These are phyloP conservation scores for Microstegium vimineum DNA, from an alignment of 176 grass and related monocot species.

Conservation along the genomic window DNA sequence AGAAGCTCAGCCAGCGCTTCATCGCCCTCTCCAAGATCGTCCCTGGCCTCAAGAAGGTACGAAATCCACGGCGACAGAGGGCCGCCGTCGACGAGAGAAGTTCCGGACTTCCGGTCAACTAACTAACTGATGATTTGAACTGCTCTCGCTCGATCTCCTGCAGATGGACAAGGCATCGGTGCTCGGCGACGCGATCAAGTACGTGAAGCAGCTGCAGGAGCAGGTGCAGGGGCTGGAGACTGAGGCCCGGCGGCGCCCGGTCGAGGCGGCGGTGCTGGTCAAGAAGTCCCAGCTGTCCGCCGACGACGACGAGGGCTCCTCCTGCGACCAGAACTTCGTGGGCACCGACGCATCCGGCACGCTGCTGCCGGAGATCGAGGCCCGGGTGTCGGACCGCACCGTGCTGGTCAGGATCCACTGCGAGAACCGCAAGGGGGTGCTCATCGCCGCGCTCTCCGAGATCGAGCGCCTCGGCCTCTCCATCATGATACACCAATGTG, in stretches of 20 bases:
- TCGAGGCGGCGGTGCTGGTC: conserved; percentile 80
- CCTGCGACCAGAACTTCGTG: conserved; percentile 55
- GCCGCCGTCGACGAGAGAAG: too few species aligned
- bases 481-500: conserved; percentile 83
- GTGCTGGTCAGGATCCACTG: conserved; percentile 90
- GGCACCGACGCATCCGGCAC: conserved; percentile 11
- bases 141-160: too few species aligned
- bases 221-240: conserved; percentile 70
- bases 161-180: conserved; percentile 99
- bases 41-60: conserved; percentile 91
- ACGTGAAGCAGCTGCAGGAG: conserved; percentile 87
- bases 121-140: too few species aligned
- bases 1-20: conserved; percentile 98
- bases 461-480: conserved; percentile 65
- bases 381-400: conserved; percentile 56
- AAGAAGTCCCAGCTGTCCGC: conserved; percentile 68
- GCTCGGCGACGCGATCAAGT: conserved; percentile 95
- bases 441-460: conserved; percentile 63
- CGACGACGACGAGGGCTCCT: conserved; percentile 60
- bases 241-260: conserved; percentile 49
- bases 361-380: conserved; percentile 89
- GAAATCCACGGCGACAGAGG: too few species aligned
- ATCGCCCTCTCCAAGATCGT: conserved; percentile 93
- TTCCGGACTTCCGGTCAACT: too few species aligned
- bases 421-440: conserved; percentile 68